phyloP scores from a whole-genome alignment of 1,284 basidiomycete genomes.

The Ceratobasidium sp. region DNA sequence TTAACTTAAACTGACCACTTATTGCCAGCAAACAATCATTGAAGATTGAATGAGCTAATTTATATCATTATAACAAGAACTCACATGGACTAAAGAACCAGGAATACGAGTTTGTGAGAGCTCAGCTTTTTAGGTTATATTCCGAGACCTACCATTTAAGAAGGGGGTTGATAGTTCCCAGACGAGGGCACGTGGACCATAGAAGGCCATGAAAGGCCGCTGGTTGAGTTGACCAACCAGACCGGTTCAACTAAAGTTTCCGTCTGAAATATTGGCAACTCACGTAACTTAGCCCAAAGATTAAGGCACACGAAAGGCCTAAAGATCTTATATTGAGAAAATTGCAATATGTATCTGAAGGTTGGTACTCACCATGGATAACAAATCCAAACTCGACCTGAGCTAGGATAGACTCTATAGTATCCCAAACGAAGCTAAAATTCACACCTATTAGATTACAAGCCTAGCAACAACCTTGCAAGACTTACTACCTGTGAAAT shows the following conservation, averaged over 20 bases:
- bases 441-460: not conserved
- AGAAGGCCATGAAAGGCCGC: slow-evolving; percentile 82
- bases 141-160: slow-evolving; percentile 66
- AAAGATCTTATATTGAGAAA: not conserved
- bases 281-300: slow-evolving; percentile 74
- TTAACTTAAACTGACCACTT: slow-evolving; percentile 27
- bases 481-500: slow-evolving; percentile 48
- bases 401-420: slow-evolving; percentile 67
- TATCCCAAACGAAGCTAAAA: slow-evolving; percentile 71
- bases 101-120: not conserved
- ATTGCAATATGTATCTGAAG: not conserved
- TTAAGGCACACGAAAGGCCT: slow-evolving; percentile 70
- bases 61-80: not conserved
- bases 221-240: slow-evolving; percentile 54
- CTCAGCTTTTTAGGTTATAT: not conserved
- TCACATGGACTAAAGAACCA: slow-evolving; percentile 36
- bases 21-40: not conserved
- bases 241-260: slow-evolving; percentile 41
- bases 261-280: slow-evolving; percentile 54
- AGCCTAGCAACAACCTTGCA: slow-evolving; percentile 57
- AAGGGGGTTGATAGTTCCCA: slow-evolving; percentile 85
- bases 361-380: slow-evolving; percentile 66
- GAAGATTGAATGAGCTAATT: not conserved
- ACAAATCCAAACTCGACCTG: slow-evolving; percentile 73
- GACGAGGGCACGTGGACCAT: slow-evolving; percentile 74